Evolutionary conservation across 306 rosid genomes (phyloP), one percentile per base, ranked within the genome.

Genomic region (Pterocarpus macrocarpus): DNA sequence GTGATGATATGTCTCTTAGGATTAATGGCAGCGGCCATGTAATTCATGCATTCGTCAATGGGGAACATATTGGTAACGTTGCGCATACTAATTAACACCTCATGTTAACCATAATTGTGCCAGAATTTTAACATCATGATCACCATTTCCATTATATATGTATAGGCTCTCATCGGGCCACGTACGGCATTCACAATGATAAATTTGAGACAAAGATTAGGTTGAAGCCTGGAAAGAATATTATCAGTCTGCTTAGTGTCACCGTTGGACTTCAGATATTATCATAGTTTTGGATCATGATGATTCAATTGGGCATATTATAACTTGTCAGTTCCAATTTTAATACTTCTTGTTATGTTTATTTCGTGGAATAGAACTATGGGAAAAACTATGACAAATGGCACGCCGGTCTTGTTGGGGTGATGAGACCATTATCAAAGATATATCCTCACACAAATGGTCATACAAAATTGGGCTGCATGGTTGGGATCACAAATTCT

Each of bases 11-110:
- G 84, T 36, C 81, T 22, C 71, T 87, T 7, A 81, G 82, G 16
- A 75, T 91, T 45, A 87, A 86, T 2, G 88, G 82, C 9, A 86
- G 81, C 1, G 92, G 95, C 5, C 88, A 87, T 8, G 70, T 86
- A 41, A 63, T 91, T 63, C 89, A 89, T 64, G 89, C 89, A 8
- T 89, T 64, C 34, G 30, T 82, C 22, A 91, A 89, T 33, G 95
- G 92, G 10, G 50, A 84, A 71, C 77, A 87, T 76, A 14, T 77
- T 45, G 92, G 94, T 90, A 87, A 53, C 6, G 33, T 39, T 44
- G 4, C 17, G 5, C 8, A 32, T 66, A 16, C 5, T 1, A 4
- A 61, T 22, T 22, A 22, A 58, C 36, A 33, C 6, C 30, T 12
- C 8, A 10, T 15, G 12, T 52, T 33, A 11, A 35, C 10, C 34